A percentile compares a stretch with the other conserved stretches of the same genome.
phyloP scores from a whole-genome alignment of 805 yeast species.

The Monosporozyma unispora region DNA sequence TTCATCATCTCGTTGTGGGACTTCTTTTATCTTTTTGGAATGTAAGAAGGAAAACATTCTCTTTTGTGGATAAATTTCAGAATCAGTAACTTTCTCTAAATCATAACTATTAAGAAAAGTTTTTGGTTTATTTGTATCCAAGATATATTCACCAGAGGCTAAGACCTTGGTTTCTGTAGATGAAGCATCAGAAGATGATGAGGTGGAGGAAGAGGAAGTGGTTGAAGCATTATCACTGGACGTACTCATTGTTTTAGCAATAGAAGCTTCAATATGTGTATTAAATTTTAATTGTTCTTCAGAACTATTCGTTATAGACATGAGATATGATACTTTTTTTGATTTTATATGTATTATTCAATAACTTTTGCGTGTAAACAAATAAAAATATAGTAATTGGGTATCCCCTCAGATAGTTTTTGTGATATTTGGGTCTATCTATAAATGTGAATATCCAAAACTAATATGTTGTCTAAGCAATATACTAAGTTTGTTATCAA shows the following conservation, averaged over 20 bases:
- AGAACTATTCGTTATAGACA: neutral
- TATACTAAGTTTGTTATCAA: too few species aligned
- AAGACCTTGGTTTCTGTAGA: neutral
- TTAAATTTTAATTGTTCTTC: neutral
- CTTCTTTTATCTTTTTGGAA: conserved; percentile 40
- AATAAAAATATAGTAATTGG: neutral
- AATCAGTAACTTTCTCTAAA: conserved; percentile 29
- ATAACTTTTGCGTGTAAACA: too few species aligned
- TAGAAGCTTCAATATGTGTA: neutral
- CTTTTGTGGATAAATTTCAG: conserved; percentile 33
- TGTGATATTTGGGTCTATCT: too few species aligned
- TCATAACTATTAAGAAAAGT: conserved; percentile 28
- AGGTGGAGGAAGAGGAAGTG: neutral
- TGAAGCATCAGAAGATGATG: neutral
- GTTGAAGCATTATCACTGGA: neutral
- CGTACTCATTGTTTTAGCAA: neutral
- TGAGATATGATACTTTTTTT: too few species aligned
- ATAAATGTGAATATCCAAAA: too few species aligned
- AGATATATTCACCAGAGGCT: conserved; percentile 21
- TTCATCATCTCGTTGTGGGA: conserved; percentile 41
- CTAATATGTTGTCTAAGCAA: too few species aligned
- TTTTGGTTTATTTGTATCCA: conserved; percentile 24
- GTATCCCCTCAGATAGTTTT: neutral
- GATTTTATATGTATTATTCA: too few species aligned
- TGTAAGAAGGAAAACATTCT: conserved; percentile 45